A percentile compares a stretch with the other conserved stretches of the same genome.
Evolutionary conservation across 225 moss, liverwort and hornwort genomes (phyloP).

Genomic region (Marchantia paleacea): DNA sequence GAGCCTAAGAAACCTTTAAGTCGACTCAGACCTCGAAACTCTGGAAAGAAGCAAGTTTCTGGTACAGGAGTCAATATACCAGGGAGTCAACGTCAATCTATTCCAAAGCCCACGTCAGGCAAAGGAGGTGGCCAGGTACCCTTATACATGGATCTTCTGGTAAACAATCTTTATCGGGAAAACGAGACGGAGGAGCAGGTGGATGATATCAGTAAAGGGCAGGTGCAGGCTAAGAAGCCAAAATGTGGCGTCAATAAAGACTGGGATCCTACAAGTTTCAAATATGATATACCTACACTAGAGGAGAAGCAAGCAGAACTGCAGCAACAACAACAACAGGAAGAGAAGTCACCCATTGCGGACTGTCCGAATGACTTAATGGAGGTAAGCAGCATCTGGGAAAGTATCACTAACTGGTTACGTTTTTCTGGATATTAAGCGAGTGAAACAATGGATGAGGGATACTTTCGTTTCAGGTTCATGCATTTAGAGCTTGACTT

Average conservation of each 20-base stretch:
- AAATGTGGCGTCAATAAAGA: conserved; percentile 1
- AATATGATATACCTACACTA: background rate
- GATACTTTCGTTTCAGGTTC: no score
- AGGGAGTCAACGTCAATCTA: background rate
- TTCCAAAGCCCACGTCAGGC: background rate
- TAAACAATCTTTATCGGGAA: background rate
- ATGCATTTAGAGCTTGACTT: no score
- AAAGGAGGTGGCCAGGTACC: background rate
- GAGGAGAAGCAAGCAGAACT: conserved; percentile 10
- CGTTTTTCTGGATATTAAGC: no score
- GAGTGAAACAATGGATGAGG: no score
- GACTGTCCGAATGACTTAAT: background rate
- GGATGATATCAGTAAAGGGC: background rate
- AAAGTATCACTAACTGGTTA: no score
- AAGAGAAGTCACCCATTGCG: background rate
- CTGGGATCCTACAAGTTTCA: conserved; percentile 23
- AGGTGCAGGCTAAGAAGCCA: background rate
- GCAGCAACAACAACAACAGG: background rate
- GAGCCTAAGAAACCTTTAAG: background rate
- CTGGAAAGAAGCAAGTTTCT: background rate
- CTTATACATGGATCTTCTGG: background rate
- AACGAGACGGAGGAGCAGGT: background rate
- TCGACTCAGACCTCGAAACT: background rate
- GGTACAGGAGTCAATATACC: background rate
- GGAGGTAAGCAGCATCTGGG: background rate